Conservation (phyloP, 805 yeast species). For the Clavispora fructus region DNA sequence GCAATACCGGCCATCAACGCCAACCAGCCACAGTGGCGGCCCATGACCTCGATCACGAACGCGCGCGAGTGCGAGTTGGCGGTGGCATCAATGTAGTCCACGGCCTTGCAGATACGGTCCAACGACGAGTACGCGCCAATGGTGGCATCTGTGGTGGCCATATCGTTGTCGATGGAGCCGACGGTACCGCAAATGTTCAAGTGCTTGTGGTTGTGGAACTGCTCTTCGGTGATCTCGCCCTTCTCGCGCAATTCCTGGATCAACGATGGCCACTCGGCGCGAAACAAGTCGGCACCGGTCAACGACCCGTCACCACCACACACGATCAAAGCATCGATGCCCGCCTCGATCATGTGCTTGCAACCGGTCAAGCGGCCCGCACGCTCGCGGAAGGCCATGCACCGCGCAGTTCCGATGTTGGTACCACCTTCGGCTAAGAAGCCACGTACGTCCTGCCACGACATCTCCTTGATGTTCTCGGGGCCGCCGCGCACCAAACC, state of each 20-base stretch:
- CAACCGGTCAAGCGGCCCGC: slow-evolving; percentile 62
- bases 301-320: slow-evolving; percentile 84
- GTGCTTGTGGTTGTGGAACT: slow-evolving; percentile 45
- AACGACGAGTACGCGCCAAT: slow-evolving; percentile 78
- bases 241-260: slow-evolving; percentile 48
- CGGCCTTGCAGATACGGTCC: slow-evolving; percentile 67
- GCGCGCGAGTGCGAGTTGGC: slow-evolving; percentile 82
- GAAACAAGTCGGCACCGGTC: slow-evolving; percentile 75
- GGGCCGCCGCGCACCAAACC: slow-evolving; percentile 68
- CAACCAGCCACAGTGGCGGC: slow-evolving; percentile 87
- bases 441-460: slow-evolving; percentile 71
- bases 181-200: slow-evolving; percentile 71
- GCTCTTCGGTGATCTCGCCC: slow-evolving; percentile 41
- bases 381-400: slow-evolving; percentile 61
- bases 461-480: slow-evolving; percentile 49
- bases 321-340: slow-evolving; percentile 73
- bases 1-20: slow-evolving; percentile 78
- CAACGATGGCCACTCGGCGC: slow-evolving; percentile 74
- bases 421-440: slow-evolving; percentile 73
- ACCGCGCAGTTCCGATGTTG: slow-evolving; percentile 73
- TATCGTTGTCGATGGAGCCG: slow-evolving; percentile 81
- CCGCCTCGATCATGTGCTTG: slow-evolving; percentile 59
- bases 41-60: slow-evolving; percentile 83
- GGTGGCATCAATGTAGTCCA: slow-evolving; percentile 80
- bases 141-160: slow-evolving; percentile 80